Evolutionary conservation across 345 rosid species (phyloP), one percentile per base, ranked within the genome.

Genomic region (Dimocarpus longan): DNA sequence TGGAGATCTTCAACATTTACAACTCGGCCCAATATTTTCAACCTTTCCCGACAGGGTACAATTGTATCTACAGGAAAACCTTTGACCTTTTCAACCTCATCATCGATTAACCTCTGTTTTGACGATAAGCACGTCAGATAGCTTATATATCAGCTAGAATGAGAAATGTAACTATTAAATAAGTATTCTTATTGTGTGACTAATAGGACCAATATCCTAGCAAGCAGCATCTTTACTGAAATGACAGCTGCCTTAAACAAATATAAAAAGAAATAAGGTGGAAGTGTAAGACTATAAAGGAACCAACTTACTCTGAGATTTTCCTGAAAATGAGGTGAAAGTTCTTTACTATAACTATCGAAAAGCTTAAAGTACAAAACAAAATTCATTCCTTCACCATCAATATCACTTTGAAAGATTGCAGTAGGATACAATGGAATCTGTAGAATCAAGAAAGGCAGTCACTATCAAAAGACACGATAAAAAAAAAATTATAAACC

Each of bases 21-120:
- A 81, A 97, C 93, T 44, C 98, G 97, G 39, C 99, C 98, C 83
- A 97, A 80, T 78, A 97, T 97, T 89, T 96, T 93, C 84, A 96
- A 82, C 81, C 99, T 91, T 82, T 97, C 99, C 50, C 98, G 90
- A 64, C 92, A 92, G 42, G 98, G 84, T 3, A 79, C 90, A 19
- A 87, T 88, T 32, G 93, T 65, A 79, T 93, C 99, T 80, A 93
- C 76, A 28, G 98, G 92, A 78, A 97, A 97, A 68, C 97, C 95
- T 84, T 88, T 92, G 71, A 94, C 96, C 85, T 88, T 94, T 86
- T 97, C 99, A 65, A 87, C 98, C 84, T 97, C 98, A 73, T 97
- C 93, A 70, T 93, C 88, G 50, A 97, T 88, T 62, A 97, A 74
- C 85, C 89, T 87, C 99, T 96, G 91, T 62, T 81, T 76, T 24